These are phyloP conservation scores for Sideroxylon spinosum DNA, from an alignment of 179 eudicot species.

Conservation along the genomic window DNA sequence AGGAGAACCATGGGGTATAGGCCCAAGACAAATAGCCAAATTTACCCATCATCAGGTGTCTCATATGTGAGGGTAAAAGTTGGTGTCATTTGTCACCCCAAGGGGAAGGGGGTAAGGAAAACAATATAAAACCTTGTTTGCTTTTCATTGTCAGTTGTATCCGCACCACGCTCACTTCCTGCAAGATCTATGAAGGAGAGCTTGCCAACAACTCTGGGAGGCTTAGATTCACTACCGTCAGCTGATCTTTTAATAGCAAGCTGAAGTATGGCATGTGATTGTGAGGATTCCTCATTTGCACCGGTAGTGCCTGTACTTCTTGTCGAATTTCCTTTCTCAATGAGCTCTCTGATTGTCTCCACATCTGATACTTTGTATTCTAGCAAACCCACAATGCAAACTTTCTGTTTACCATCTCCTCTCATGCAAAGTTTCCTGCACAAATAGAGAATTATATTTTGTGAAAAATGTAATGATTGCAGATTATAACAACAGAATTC, in stretches of 20 bases:
- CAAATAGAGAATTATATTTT: not conserved
- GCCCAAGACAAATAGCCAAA: too few species aligned
- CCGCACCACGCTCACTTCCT: conserved; percentile 99
- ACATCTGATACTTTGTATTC: conserved; percentile 74
- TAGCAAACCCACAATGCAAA: conserved; percentile 96
- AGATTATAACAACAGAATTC: not conserved
- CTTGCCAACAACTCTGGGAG: conserved; percentile 75
- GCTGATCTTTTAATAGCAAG: conserved; percentile 69
- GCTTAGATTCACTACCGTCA: conserved; percentile 76
- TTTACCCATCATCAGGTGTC: too few species aligned
- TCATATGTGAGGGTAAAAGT: too few species aligned
- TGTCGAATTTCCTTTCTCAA: conserved; percentile 83
- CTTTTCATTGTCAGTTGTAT: conserved; percentile 96
- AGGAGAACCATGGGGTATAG: too few species aligned
- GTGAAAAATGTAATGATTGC: not conserved
- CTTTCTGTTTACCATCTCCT: conserved; percentile 94
- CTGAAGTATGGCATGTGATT: conserved; percentile 98
- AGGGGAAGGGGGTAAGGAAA: not conserved
- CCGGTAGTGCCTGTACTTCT: conserved; percentile 99
- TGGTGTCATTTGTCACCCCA: too few species aligned
- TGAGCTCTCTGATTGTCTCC: conserved; percentile 71
- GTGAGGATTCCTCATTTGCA: conserved; percentile 96
- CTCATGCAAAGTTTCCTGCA: conserved; percentile 83
- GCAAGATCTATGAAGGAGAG: conserved; percentile 98
- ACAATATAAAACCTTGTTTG: conserved; percentile 61